Percentiles rank a stretch among this genome's conserved stretches.
phyloP scores from a whole-genome alignment of 116 monocot genomes.

The Dioscorea cayenensis region DNA sequence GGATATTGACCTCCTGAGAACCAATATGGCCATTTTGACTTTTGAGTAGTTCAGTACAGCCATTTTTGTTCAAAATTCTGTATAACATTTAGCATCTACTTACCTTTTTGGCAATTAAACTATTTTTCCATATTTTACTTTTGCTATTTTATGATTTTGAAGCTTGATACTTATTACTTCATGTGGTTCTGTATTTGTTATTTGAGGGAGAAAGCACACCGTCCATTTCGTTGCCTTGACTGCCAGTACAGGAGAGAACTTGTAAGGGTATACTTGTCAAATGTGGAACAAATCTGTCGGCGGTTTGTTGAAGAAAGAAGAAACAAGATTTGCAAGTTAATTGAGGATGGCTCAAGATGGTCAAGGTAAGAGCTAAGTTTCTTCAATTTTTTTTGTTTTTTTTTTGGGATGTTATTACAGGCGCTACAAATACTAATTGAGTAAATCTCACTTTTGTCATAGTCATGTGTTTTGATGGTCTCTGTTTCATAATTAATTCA shows the following conservation, averaged over 20 bases:
- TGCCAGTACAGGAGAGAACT: constrained; percentile 76
- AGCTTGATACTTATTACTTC: constrained; percentile 10
- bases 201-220: constrained; percentile 79
- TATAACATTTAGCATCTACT: too few relatives aligned
- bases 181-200: constrained; percentile 29
- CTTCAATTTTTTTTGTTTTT: neutral
- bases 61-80: too few relatives aligned
- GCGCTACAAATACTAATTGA: neutral
- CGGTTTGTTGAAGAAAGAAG: constrained; percentile 86
- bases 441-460: neutral
- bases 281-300: constrained; percentile 85
- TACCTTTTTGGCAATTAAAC: neutral
- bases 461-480: neutral
- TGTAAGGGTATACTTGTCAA: constrained; percentile 80
- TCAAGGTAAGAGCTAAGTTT: constrained; percentile 42
- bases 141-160: neutral
- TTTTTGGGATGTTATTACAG: neutral
- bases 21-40: too few relatives aligned
- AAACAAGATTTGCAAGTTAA: constrained; percentile 68
- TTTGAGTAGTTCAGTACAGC: too few relatives aligned
- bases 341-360: constrained; percentile 88
- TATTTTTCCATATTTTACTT: neutral
- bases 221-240: constrained; percentile 84
- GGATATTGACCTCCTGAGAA: too few relatives aligned
- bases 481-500: constrained; percentile 1